phyloP scores from a whole-genome alignment of 2,329 filamentous ascomycete species.

The Apiospora marii region DNA sequence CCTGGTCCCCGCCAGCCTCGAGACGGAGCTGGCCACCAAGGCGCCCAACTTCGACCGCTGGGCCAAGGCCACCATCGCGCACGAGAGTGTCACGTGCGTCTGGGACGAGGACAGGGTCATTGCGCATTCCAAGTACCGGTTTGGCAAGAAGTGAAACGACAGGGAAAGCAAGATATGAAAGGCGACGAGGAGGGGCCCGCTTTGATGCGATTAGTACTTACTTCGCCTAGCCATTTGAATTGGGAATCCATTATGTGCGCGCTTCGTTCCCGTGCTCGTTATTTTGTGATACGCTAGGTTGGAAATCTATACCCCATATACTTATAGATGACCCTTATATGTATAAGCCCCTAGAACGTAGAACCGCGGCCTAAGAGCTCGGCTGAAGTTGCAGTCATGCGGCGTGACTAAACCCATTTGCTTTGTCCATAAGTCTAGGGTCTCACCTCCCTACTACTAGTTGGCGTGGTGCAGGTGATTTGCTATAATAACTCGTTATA shows the following conservation, averaged over 20 bases:
- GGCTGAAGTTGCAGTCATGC: neutral
- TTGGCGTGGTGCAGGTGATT: neutral
- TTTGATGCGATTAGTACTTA: too few relatives aligned
- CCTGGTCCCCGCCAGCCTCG: conserved; percentile 25
- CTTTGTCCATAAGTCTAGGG: neutral
- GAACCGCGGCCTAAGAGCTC: neutral
- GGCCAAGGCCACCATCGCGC: conserved; percentile 25
- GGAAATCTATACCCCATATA: too few relatives aligned
- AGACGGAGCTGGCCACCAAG: conserved; percentile 16
- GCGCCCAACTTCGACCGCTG: conserved; percentile 29
- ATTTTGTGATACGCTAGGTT: too few relatives aligned
- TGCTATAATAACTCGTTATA: neutral
- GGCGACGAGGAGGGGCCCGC: too few relatives aligned
- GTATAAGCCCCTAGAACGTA: neutral
- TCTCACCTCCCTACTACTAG: neutral
- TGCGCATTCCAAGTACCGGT: conserved; percentile 14
- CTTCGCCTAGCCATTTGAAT: neutral
- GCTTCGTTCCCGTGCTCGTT: too few relatives aligned
- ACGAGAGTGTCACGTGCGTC: conserved; percentile 25
- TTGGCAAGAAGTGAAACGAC: neutral
- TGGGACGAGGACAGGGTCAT: conserved; percentile 28
- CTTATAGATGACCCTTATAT: too few relatives aligned
- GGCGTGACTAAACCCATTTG: neutral
- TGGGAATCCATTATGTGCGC: too few relatives aligned
- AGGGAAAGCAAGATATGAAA: too few relatives aligned